These are phyloP conservation scores for Fusarium concolor DNA, from an alignment of 2,329 filamentous ascomycete genomes.

Conservation along the genomic window DNA sequence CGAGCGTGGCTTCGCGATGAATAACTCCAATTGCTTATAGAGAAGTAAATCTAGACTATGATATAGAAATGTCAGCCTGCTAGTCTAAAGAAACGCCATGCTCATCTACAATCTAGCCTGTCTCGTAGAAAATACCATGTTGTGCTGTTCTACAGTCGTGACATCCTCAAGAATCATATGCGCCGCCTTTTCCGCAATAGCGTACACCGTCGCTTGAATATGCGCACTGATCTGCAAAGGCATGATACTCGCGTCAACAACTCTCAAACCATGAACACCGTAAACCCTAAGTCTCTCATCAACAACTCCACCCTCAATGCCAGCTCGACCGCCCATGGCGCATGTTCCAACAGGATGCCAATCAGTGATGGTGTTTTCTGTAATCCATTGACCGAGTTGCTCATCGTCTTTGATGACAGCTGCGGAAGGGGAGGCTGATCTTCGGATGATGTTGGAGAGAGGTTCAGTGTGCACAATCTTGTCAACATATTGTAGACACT, in stretches of 20 bases:
- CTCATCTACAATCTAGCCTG: slow-evolving; percentile 11
- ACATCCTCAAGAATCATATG: slow-evolving; percentile 43
- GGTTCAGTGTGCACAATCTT: slow-evolving; percentile 54
- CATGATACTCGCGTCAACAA: slow-evolving; percentile 49
- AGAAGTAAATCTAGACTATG: no score
- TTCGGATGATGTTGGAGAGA: slow-evolving; percentile 53
- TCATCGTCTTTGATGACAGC: slow-evolving; percentile 29
- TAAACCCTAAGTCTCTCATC: slow-evolving; percentile 48
- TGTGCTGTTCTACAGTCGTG: neutral
- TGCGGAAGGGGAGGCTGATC: slow-evolving; percentile 42
- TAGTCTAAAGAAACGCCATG: neutral
- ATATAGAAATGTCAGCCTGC: accelerated
- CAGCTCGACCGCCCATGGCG: slow-evolving; percentile 48
- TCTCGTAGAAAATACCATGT: neutral
- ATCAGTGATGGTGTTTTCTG: slow-evolving; percentile 47
- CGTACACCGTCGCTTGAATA: slow-evolving; percentile 52
- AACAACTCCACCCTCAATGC: slow-evolving; percentile 49
- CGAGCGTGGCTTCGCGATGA: slow-evolving; percentile 19
- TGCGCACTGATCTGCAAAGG: slow-evolving; percentile 48
- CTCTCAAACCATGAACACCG: slow-evolving; percentile 45
- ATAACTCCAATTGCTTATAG: neutral
- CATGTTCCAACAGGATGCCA: slow-evolving; percentile 57
- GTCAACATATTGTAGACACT: slow-evolving; percentile 54
- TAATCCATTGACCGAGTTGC: slow-evolving; percentile 44
- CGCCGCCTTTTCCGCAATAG: slow-evolving; percentile 50